Conservation (phyloP, 1,139 yeast genomes). For the Geotrichum europaeum region DNA sequence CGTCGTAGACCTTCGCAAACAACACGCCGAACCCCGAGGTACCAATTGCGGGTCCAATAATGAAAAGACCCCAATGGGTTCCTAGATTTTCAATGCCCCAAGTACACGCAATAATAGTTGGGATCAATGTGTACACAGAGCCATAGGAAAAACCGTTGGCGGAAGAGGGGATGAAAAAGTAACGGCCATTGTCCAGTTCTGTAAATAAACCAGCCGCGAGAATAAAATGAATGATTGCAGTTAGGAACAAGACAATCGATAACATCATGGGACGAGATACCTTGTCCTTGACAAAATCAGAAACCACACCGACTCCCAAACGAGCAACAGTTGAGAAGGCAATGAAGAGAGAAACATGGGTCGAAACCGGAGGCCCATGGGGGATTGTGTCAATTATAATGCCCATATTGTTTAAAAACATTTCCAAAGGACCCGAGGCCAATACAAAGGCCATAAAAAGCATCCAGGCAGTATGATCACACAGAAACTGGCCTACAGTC, state of each 20-base stretch:
- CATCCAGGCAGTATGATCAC: conserved; percentile 61
- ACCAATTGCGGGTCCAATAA: conserved; percentile 89
- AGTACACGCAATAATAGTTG: conserved; percentile 70
- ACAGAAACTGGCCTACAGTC: conserved; percentile 40
- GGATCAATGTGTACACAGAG: conserved; percentile 75
- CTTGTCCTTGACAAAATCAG: conserved; percentile 43
- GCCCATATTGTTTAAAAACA: conserved; percentile 81
- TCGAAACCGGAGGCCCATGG: conserved; percentile 35
- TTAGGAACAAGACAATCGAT: conserved; percentile 23
- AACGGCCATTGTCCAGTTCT: conserved; percentile 21
- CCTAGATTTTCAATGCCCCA: conserved; percentile 94
- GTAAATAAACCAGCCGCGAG: conserved; percentile 39
- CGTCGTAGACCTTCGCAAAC: conserved; percentile 65
- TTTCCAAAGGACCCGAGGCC: conserved; percentile 79
- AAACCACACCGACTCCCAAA: conserved; percentile 55
- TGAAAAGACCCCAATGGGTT: conserved; percentile 86
- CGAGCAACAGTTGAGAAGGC: conserved; percentile 58
- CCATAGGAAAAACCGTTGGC: conserved; percentile 75
- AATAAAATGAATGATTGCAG: conserved; percentile 28
- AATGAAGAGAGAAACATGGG: conserved; percentile 53
- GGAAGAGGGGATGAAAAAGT: conserved; percentile 42
- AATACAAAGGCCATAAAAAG: conserved; percentile 58
- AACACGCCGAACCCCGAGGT: conserved; percentile 62
- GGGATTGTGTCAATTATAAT: conserved; percentile 39
- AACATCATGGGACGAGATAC: conserved; percentile 31